phyloP scores from a whole-genome alignment of 768 basidiomycete genomes.

The Mrakia frigida region DNA sequence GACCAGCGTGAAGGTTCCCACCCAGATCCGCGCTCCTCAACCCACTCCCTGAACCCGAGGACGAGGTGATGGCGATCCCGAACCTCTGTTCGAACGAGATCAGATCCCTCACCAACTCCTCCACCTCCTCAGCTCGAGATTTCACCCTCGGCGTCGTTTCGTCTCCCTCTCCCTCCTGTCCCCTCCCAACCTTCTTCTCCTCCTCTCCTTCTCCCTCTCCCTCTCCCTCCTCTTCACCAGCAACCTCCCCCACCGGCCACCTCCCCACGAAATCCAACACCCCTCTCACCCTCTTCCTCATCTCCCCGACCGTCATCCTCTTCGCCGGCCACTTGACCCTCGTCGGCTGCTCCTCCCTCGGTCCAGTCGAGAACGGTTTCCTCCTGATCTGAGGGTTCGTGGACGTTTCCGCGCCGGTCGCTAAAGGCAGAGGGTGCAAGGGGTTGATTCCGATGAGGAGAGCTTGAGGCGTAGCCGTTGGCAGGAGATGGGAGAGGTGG shows the following conservation, averaged over 20 bases:
- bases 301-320: conserved; percentile 51
- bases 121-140: conserved; percentile 27
- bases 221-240: not conserved
- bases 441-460: conserved; percentile 7
- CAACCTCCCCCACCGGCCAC: conserved; percentile 45
- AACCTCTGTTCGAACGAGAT: conserved; percentile 31
- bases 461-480: conserved; percentile 48
- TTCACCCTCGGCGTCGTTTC: not conserved
- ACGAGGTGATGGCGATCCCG: conserved; percentile 4
- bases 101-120: conserved; percentile 29
- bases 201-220: not conserved
- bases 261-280: conserved; percentile 91
- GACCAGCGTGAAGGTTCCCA: not conserved
- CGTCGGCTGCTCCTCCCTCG: conserved; percentile 42
- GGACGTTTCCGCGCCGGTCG: no score
- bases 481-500: conserved; percentile 77
- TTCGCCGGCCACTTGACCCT: conserved; percentile 91
- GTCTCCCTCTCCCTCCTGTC: not conserved
- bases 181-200: not conserved
- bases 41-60: not conserved
- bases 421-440: not conserved
- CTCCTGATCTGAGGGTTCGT: not conserved
- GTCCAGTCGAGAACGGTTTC: not conserved
- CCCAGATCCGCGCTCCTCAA: not conserved
- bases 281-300: conserved; percentile 48